A percentile compares a stretch with the other conserved stretches of the same genome.
phyloP scores from a whole-genome alignment of 2,329 filamentous ascomycete genomes.

The Colletotrichum destructivum region DNA sequence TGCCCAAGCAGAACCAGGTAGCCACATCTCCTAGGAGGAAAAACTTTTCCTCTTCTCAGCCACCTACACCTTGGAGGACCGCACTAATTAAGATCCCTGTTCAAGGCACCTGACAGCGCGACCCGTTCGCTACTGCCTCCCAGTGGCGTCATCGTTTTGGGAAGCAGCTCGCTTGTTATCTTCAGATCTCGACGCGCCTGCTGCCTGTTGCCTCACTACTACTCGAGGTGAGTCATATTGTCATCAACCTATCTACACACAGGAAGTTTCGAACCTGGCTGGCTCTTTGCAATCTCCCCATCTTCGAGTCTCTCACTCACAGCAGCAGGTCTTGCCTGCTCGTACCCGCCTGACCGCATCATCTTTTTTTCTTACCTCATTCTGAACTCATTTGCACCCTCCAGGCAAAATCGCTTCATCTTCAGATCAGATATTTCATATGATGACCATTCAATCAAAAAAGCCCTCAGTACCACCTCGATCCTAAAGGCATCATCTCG shows the following conservation, averaged over 20 bases:
- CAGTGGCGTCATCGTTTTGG: slow-evolving; percentile 38
- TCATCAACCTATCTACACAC: background rate
- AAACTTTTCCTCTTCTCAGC: background rate
- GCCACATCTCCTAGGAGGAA: no score
- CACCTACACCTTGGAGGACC: background rate
- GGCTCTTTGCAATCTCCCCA: background rate
- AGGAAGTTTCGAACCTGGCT: background rate
- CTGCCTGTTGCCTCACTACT: slow-evolving; percentile 7
- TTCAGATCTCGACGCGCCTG: slow-evolving; percentile 11
- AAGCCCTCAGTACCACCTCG: background rate
- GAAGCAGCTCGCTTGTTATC: slow-evolving; percentile 1
- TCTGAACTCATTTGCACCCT: background rate
- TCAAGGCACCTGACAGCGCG: slow-evolving; percentile 30
- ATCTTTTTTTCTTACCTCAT: background rate
- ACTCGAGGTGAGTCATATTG: slow-evolving; percentile 1
- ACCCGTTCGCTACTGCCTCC: slow-evolving; percentile 33
- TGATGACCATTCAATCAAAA: background rate
- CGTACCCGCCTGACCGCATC: background rate
- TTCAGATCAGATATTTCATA: background rate
- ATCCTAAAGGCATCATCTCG: no score
- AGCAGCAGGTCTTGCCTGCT: background rate
- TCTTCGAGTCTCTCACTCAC: background rate
- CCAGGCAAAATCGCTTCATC: no score
- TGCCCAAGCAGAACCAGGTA: no score
- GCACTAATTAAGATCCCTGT: slow-evolving; percentile 34